Percentiles rank a stretch among this genome's conserved stretches.
These are phyloP conservation scores for Chaetothyriales sp. DNA, from an alignment of 2,329 filamentous ascomycete species.

Conservation along the genomic window DNA sequence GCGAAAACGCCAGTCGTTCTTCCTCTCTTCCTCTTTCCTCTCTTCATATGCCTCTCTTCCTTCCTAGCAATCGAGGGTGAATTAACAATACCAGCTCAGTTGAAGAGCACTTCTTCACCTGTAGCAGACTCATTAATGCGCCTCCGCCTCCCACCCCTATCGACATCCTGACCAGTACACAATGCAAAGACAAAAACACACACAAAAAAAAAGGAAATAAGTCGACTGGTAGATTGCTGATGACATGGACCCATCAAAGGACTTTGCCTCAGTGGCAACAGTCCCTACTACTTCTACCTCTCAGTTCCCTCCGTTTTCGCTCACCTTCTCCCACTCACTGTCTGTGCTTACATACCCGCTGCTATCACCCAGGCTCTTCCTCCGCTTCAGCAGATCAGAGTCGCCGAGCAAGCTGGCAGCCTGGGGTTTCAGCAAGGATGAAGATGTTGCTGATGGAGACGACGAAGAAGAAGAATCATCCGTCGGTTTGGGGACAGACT, in stretches of 20 bases:
- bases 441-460: slow-evolving; percentile 1
- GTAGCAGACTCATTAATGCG: no score
- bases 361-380: slow-evolving; percentile 33
- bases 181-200: neutral
- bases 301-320: slow-evolving; percentile 37
- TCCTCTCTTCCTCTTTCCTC: no score
- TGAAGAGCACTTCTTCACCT: no score
- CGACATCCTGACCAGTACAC: no score
- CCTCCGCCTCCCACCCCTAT: no score
- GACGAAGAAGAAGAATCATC: slow-evolving; percentile 24
- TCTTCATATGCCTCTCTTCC: no score
- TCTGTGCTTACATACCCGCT: slow-evolving; percentile 61
- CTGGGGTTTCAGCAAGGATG: slow-evolving; percentile 1
- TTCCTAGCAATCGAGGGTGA: no score
- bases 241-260: neutral
- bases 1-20: neutral
- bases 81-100: no score
- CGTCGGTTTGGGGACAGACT: neutral
- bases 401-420: neutral
- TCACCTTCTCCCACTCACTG: slow-evolving; percentile 92
- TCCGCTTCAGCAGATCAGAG: slow-evolving; percentile 25
- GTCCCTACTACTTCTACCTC: neutral
- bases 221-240: neutral
- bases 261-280: neutral
- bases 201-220: no score